phyloP scores from a whole-genome alignment of 345 rosid genomes.

The Hibiscus tridactylites region DNA sequence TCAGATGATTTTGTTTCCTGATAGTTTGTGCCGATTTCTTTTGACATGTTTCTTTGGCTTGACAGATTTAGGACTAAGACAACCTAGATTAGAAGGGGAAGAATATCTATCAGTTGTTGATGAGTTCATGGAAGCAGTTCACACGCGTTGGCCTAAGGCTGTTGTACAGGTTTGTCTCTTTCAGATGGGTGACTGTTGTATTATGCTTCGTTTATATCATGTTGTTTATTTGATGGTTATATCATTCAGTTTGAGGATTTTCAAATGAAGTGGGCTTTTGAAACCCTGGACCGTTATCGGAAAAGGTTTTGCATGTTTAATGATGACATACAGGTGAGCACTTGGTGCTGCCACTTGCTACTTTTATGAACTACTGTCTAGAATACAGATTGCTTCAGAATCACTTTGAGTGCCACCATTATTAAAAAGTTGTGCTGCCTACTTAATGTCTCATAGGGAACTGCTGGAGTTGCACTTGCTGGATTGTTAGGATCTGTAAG shows the following conservation, averaged over 20 bases:
- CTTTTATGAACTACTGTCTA: constrained; percentile 3
- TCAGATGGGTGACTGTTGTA: constrained; percentile 8
- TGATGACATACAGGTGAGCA: constrained; percentile 85
- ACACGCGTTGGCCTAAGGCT: constrained; percentile 95
- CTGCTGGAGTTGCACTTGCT: constrained; percentile 99
- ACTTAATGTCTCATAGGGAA: constrained; percentile 51
- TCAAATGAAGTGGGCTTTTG: constrained; percentile 99
- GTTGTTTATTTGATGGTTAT: constrained; percentile 24
- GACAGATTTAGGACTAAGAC: constrained; percentile 87
- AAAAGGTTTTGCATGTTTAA: constrained; percentile 93
- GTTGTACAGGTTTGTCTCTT: constrained; percentile 65
- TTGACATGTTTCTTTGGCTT: constrained; percentile 11
- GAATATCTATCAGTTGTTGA: constrained; percentile 82
- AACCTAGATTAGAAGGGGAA: constrained; percentile 91
- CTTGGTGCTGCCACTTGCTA: constrained; percentile 10
- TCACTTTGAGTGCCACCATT: constrained; percentile 4
- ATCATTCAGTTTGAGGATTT: constrained; percentile 81
- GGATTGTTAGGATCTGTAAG: constrained; percentile 89
- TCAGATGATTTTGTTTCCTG: constrained; percentile 2
- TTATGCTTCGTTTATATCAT: constrained; percentile 5
- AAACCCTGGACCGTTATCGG: constrained; percentile 82
- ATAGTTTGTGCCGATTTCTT: constrained; percentile 9
- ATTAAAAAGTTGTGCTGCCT: constrained; percentile 7
- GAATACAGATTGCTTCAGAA: constrained; percentile 6
- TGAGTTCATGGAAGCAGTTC: constrained; percentile 98